Percentiles rank a stretch among this genome's conserved stretches.
These are phyloP conservation scores for Chalciporus piperatus DNA, from an alignment of 768 basidiomycete genomes.

Conservation along the genomic window DNA sequence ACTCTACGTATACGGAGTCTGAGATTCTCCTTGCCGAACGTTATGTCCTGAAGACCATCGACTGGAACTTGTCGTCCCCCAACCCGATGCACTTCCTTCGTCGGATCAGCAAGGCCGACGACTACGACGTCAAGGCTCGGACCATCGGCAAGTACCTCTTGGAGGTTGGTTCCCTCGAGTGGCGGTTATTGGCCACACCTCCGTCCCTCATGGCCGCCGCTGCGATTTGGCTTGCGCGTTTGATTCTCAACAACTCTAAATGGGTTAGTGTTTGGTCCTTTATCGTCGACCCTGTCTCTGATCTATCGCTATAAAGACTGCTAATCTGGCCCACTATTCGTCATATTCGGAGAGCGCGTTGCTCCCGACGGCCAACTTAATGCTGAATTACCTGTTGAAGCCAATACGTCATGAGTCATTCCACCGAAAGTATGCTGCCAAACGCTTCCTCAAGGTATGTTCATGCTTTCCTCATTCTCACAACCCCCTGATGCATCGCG, in stretches of 20 bases:
- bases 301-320: slow-evolving; percentile 47
- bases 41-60: slow-evolving; percentile 81
- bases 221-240: slow-evolving; percentile 80
- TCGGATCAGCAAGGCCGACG: slow-evolving; percentile 89
- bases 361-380: slow-evolving; percentile 76
- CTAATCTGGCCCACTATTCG: slow-evolving; percentile 85
- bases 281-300: background rate
- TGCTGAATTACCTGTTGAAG: slow-evolving; percentile 84
- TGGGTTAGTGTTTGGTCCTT: slow-evolving; percentile 65
- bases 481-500: background rate
- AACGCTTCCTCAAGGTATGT: slow-evolving; percentile 76
- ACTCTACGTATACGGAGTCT: slow-evolving; percentile 69
- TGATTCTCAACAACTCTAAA: slow-evolving; percentile 72
- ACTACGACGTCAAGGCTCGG: slow-evolving; percentile 80
- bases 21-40: slow-evolving; percentile 89
- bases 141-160: slow-evolving; percentile 90
- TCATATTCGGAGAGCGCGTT: slow-evolving; percentile 79
- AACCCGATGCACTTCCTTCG: slow-evolving; percentile 89
- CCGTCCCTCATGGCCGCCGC: slow-evolving; percentile 84
- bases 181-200: slow-evolving; percentile 66
- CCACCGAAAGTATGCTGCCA: slow-evolving; percentile 85
- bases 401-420: slow-evolving; percentile 72
- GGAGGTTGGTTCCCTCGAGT: slow-evolving; percentile 82
- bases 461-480: background rate
- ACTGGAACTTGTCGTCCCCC: slow-evolving; percentile 84